These are phyloP conservation scores for Xylaria sp. DNA, from an alignment of 2,329 filamentous ascomycete genomes.

Conservation along the genomic window DNA sequence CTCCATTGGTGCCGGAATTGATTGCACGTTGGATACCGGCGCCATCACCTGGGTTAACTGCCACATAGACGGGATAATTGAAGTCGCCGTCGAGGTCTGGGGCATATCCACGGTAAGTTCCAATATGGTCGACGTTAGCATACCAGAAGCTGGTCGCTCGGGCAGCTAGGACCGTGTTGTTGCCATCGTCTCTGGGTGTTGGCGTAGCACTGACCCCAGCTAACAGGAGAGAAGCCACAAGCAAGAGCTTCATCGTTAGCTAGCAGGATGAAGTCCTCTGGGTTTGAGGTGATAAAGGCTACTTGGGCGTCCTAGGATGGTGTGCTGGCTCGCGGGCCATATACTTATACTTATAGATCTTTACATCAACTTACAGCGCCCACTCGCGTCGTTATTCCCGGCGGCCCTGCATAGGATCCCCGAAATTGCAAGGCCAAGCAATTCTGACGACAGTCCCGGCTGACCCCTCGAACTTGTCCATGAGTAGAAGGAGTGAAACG, in stretches of 20 bases:
- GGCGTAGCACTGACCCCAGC: conserved; percentile 23
- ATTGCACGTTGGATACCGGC: conserved; percentile 48
- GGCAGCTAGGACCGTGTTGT: conserved; percentile 16
- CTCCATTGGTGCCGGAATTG: conserved; percentile 44
- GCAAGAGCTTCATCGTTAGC: conserved; percentile 20
- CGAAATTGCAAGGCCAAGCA: conserved; percentile 7
- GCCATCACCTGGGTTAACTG: conserved; percentile 46
- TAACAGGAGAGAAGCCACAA: conserved; percentile 18
- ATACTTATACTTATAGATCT: conserved; percentile 12
- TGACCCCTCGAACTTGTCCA: conserved; percentile 7
- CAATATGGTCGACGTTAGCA: conserved; percentile 49
- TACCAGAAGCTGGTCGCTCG: conserved; percentile 47
- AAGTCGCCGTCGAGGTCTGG: conserved; percentile 48
- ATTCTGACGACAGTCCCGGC: background rate
- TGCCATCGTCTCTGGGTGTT: conserved; percentile 15
- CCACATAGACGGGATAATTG: conserved; percentile 47
- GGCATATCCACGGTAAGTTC: conserved; percentile 45
- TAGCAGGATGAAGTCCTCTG: background rate
- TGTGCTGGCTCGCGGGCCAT: background rate
- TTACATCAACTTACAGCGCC: background rate
- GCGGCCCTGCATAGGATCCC: background rate
- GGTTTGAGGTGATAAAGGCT: background rate
- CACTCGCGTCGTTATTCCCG: background rate
- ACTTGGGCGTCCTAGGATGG: background rate
- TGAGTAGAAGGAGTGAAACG: background rate